Base-by-base conservation (phyloP, 1,284 basidiomycete genomes). In the Trametes polyzona region DNA sequence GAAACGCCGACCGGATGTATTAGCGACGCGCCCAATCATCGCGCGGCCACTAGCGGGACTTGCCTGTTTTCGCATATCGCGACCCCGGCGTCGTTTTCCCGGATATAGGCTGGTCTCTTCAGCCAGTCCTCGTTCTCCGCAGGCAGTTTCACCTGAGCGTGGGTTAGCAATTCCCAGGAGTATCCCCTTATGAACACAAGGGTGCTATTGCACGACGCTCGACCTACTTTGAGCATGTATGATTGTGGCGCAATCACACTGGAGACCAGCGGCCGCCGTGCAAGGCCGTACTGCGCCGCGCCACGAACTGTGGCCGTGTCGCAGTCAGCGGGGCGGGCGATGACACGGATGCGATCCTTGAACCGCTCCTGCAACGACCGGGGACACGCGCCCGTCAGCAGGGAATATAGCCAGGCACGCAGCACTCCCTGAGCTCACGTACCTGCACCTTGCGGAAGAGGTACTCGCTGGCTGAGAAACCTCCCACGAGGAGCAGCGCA, bases 271-370 rank as follows among this genome's bases (percentile, higher is more conserved):
- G 83, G 76, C 63, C 84, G 78, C 46, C 83, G 81, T 23, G 89
- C 87, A 21, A 93, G 77, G n/a, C 91, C 92, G 71, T 93, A 93
- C 68, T 86, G 82, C 42, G 92, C 92, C 12, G 89, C 91, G 36
- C 91, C 92, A 51, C 90, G 86, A 53, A 89, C 74, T 5, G 91
- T 93, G 2, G 92, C 90, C 17, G 92, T 92, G 68, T 94, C 92
- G 23, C 87, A 85, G 72, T 93, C 92, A 27, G 85, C 78, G 29
- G 92, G 91, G 49, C 89, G 82, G 36, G 86, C 87, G 65, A 93
- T 90, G 53, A 90, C 84, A 54, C 75, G 79, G 43, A 93, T 87
- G 47, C 79, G 79, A 42, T 78, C 72, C 8, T 78, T 77, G 69
- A 92, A 90, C 64, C 78, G 81, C 62, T 83, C 83, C 85, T 92